Conservation (phyloP, 306 rosid genomes). For the Acacia confusa region DNA sequence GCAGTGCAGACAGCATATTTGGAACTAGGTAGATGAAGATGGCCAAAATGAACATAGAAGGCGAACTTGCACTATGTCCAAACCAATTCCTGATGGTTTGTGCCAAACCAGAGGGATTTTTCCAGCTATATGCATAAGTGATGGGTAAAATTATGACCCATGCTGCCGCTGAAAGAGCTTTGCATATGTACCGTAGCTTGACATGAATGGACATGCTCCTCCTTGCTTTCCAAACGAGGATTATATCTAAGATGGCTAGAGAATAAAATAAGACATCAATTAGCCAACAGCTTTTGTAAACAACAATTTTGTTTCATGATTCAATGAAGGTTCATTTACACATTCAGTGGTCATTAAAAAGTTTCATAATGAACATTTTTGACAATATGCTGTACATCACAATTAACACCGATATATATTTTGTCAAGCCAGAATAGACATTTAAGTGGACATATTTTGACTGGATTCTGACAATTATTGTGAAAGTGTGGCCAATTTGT, state of each 20-base stretch:
- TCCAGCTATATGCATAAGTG: slow-evolving; percentile 87
- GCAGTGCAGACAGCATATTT: slow-evolving; percentile 72
- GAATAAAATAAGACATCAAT: slow-evolving; percentile 33
- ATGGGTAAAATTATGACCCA: slow-evolving; percentile 93
- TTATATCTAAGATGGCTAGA: slow-evolving; percentile 80
- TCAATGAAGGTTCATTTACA: slow-evolving; percentile 13
- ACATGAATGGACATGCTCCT: slow-evolving; percentile 70
- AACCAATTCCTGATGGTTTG: slow-evolving; percentile 88
- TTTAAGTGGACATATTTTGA: not conserved
- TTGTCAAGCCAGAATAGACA: not conserved
- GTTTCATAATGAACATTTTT: slow-evolving; percentile 4
- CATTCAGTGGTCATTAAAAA: not conserved
- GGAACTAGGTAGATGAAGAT: slow-evolving; percentile 81
- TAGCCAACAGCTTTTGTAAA: slow-evolving; percentile 31
- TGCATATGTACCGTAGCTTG: slow-evolving; percentile 77
- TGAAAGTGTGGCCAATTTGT: no score
- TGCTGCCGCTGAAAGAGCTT: slow-evolving; percentile 66
- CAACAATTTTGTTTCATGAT: slow-evolving; percentile 20
- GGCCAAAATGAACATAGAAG: slow-evolving; percentile 89
- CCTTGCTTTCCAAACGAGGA: slow-evolving; percentile 92
- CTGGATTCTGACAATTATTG: not conserved
- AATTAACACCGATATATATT: not conserved
- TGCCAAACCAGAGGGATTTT: slow-evolving; percentile 77
- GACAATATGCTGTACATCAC: not conserved
- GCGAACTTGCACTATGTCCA: slow-evolving; percentile 81